Evolutionary conservation across 768 basidiomycete species (phyloP).

Genomic region (Lactifluus subvellereus): DNA sequence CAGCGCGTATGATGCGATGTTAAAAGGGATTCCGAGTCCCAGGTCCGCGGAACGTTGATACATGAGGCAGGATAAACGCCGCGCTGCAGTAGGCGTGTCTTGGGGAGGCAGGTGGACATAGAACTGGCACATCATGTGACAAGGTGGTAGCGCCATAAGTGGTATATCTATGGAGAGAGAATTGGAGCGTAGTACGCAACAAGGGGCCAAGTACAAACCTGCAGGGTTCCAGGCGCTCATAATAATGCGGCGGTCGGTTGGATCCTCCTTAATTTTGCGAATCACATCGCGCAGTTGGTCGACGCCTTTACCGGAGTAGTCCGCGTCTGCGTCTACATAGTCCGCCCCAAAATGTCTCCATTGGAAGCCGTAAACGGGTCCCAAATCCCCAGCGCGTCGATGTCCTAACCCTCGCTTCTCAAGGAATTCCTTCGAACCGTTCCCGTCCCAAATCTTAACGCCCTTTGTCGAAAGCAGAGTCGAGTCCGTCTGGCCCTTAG

Average conservation of each 20-base stretch:
- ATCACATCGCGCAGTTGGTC: conserved; percentile 91
- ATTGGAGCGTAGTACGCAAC: neutral
- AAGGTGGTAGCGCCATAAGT: conserved; percentile 94
- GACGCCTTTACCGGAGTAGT: conserved; percentile 80
- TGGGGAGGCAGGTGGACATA: conserved; percentile 83
- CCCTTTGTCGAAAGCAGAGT: conserved; percentile 70
- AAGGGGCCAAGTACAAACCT: conserved; percentile 46
- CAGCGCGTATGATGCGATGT: conserved; percentile 97
- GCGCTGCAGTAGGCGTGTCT: conserved; percentile 42
- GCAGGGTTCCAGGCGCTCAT: conserved; percentile 97
- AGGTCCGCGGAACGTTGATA: conserved; percentile 97
- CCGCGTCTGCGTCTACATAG: conserved; percentile 66
- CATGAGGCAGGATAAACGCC: conserved; percentile 89
- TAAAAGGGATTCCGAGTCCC: conserved; percentile 97
- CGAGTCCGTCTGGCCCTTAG: conserved; percentile 79
- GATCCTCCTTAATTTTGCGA: conserved; percentile 85
- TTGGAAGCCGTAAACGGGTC: conserved; percentile 96
- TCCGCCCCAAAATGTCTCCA: conserved; percentile 93
- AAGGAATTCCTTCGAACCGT: conserved; percentile 83
- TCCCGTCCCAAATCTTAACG: conserved; percentile 97
- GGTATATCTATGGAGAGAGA: conserved; percentile 62
- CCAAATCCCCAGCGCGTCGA: conserved; percentile 85
- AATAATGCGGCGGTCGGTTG: conserved; percentile 91
- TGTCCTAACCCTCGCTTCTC: conserved; percentile 80
- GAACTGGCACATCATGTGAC: conserved; percentile 99